Percentiles rank a stretch among this genome's conserved stretches.
Conservation (phyloP, 2,329 filamentous ascomycete genomes). For the Juglanconis juglandina region DNA sequence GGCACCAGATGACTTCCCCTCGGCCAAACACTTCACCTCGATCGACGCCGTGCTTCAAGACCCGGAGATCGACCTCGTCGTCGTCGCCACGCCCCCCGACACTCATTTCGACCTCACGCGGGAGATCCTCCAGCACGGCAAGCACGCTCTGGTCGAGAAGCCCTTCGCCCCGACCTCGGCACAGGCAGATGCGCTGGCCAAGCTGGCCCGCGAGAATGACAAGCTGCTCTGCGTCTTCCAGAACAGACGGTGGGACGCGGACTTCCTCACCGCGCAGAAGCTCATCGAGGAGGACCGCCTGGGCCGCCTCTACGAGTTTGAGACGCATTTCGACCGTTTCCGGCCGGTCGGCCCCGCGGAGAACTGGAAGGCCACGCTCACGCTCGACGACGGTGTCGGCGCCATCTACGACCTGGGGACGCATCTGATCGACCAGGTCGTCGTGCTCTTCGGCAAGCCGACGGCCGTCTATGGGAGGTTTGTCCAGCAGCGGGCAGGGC, state of each 20-base stretch:
- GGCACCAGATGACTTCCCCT: conserved; percentile 65
- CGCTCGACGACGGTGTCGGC: conserved; percentile 60
- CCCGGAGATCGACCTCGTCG: conserved; percentile 62
- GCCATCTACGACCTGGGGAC: conserved; percentile 72
- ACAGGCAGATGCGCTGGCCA: conserved; percentile 63
- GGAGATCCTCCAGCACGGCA: conserved; percentile 63
- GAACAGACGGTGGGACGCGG: conserved; percentile 74
- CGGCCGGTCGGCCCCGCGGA: conserved; percentile 53
- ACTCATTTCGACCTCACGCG: conserved; percentile 66
- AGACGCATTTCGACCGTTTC: conserved; percentile 78
- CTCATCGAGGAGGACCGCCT: conserved; percentile 58
- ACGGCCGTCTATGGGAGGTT: conserved; percentile 64
- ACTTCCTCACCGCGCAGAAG: conserved; percentile 68
- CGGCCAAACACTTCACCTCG: conserved; percentile 60
- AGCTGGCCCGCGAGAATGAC: conserved; percentile 47
- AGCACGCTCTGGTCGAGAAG: conserved; percentile 80
- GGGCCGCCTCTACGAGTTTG: conserved; percentile 72
- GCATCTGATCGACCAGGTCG: conserved; percentile 73
- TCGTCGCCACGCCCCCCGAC: conserved; percentile 69
- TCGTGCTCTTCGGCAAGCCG: conserved; percentile 67
- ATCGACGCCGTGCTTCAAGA: conserved; percentile 64
- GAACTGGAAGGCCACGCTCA: conserved; percentile 63
- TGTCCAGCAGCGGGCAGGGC: conserved; percentile 58
- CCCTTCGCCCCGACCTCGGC: conserved; percentile 71
- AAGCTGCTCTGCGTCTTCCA: conserved; percentile 66